These are phyloP conservation scores for Ophiocytium majus DNA, from an alignment of 352 stramenopile genomes.

Conservation along the genomic window DNA sequence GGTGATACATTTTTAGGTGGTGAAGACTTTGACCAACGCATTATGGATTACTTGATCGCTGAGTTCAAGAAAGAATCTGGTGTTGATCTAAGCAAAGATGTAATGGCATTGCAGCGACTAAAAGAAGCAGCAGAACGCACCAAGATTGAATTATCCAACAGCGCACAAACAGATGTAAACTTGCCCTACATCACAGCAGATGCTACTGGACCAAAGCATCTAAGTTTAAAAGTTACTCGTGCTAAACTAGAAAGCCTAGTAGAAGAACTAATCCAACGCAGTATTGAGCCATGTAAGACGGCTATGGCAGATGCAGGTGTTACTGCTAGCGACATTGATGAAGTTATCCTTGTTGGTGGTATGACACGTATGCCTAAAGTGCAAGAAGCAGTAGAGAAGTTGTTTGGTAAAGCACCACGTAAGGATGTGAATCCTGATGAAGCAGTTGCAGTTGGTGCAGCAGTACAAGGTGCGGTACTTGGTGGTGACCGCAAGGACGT, in stretches of 20 bases:
- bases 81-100: conserved; percentile 77
- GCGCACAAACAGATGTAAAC: conserved; percentile 83
- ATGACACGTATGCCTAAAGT: conserved; percentile 97
- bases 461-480: conserved; percentile 95
- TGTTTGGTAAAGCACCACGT: conserved; percentile 93
- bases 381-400: conserved; percentile 84
- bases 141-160: conserved; percentile 89
- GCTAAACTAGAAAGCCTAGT: conserved; percentile 90
- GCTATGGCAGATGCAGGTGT: conserved; percentile 80
- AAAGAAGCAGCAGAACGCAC: conserved; percentile 90
- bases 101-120: conserved; percentile 86
- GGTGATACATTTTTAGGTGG: conserved; percentile 89
- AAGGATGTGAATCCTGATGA: conserved; percentile 97
- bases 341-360: conserved; percentile 92
- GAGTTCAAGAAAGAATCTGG: conserved; percentile 85
- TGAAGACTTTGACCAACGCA: conserved; percentile 86
- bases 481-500: conserved; percentile 82
- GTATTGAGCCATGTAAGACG: conserved; percentile 84
- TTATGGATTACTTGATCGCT: conserved; percentile 86
- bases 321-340: conserved; percentile 80
- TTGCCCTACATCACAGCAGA: neutral
- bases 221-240: conserved; percentile 80
- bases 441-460: conserved; percentile 93
- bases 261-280: conserved; percentile 73
- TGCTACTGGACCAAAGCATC: neutral